Percentiles rank a stretch among this genome's conserved stretches.
Conservation (phyloP, 108 stramenopile species). For the Halocafeteria seosinensis region DNA sequence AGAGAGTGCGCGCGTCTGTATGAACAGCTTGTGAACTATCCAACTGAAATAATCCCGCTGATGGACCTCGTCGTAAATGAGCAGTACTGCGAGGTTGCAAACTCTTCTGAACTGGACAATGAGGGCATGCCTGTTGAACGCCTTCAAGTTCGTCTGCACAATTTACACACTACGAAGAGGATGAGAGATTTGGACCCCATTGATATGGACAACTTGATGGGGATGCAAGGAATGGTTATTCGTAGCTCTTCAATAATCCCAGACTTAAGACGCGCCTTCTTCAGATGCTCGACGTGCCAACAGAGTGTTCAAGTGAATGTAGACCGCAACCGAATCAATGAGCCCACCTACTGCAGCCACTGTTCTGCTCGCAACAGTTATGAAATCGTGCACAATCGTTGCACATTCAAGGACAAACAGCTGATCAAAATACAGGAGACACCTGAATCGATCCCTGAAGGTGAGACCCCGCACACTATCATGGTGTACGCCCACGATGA, state of each 20-base stretch:
- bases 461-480: conserved; percentile 85
- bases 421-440: conserved; percentile 86
- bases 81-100: conserved; percentile 40
- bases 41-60: conserved; percentile 77
- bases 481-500: conserved; percentile 88
- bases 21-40: conserved; percentile 72
- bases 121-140: conserved; percentile 11
- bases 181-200: conserved; percentile 78
- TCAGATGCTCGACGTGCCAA: conserved; percentile 70
- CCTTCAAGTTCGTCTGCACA: conserved; percentile 77
- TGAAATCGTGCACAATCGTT: conserved; percentile 74
- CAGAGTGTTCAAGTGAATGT: conserved; percentile 54
- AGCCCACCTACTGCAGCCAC: conserved; percentile 54
- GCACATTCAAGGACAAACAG: conserved; percentile 88
- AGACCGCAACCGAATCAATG: conserved; percentile 70
- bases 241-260: conserved; percentile 79
- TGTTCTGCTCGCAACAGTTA: conserved; percentile 28
- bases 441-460: conserved; percentile 87
- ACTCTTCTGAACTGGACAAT: conserved; percentile 19
- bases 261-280: conserved; percentile 83
- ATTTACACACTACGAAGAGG: conserved; percentile 54
- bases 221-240: conserved; percentile 84
- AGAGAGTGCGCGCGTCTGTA: conserved; percentile 62
- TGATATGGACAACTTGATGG: conserved; percentile 69
- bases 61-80: conserved; percentile 66